Evolutionary conservation across 2,329 filamentous ascomycete genomes (phyloP).

Genomic region (Colletotrichum sp.): DNA sequence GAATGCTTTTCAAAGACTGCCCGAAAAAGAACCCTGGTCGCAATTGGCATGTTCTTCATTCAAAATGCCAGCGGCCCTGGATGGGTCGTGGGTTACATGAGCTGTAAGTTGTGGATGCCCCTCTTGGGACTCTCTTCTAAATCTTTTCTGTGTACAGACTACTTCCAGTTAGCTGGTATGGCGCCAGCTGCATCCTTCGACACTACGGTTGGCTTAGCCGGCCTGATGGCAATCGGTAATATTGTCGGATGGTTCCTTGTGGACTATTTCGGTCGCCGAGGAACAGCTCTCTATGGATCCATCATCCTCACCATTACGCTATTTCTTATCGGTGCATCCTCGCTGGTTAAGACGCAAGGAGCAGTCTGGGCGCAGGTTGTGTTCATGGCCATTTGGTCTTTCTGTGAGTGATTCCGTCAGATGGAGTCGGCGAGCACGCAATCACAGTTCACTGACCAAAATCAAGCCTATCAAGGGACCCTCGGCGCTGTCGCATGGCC

Average conservation of each 20-base stretch:
- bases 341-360: background rate
- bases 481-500: background rate
- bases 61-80: background rate
- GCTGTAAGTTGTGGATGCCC: background rate
- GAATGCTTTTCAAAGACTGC: background rate
- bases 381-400: background rate
- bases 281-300: background rate
- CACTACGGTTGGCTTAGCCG: background rate
- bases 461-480: background rate
- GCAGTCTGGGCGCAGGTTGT: background rate
- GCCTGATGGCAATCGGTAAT: background rate
- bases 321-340: background rate
- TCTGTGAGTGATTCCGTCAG: background rate
- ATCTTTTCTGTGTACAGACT: background rate
- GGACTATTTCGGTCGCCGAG: background rate
- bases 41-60: background rate
- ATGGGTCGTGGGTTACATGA: background rate
- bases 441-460: slow-evolving; percentile 14
- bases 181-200: background rate
- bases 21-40: background rate
- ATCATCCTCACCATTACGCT: background rate
- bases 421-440: background rate
- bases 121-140: background rate
- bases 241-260: background rate
- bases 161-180: background rate